A percentile compares a stretch with the other conserved stretches of the same genome.
Evolutionary conservation across 768 basidiomycete genomes (phyloP).

Genomic region (Hemileccinum impolitum): DNA sequence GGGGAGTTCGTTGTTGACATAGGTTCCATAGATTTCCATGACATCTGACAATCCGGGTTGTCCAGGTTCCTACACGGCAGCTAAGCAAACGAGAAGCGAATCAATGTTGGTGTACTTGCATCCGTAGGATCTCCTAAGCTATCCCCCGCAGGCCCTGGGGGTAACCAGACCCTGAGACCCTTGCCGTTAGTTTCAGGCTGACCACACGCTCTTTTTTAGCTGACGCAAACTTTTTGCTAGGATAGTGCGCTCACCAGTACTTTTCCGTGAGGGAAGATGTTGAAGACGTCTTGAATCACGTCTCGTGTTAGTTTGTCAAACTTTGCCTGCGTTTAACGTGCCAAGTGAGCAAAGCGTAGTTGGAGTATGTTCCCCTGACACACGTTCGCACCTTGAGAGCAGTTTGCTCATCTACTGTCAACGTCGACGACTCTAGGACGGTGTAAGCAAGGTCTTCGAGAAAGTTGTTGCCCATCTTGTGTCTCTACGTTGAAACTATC

Average conservation of each 20-base stretch:
- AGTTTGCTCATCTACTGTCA: constrained; percentile 22
- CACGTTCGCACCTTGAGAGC: constrained; percentile 19
- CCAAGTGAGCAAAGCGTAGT: too few relatives aligned
- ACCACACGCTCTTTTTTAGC: not conserved
- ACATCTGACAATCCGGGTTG: constrained; percentile 20
- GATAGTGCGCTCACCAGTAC: constrained; percentile 19
- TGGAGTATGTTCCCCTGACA: not conserved
- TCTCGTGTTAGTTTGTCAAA: constrained; percentile 29
- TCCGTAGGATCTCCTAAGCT: not conserved
- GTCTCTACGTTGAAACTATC: not conserved
- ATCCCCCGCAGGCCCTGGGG: constrained; percentile 13
- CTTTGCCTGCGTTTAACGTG: constrained; percentile 18
- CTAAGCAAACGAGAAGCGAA: not conserved
- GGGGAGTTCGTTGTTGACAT: constrained; percentile 30
- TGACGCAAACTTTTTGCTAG: not conserved
- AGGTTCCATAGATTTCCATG: constrained; percentile 18
- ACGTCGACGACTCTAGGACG: constrained; percentile 14
- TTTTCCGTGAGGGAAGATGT: constrained; percentile 27
- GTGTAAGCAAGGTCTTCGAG: constrained; percentile 28
- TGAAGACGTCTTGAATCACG: constrained; percentile 27
- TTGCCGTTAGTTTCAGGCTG: constrained; percentile 25
- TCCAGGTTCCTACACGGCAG: constrained; percentile 11
- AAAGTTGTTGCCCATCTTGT: constrained; percentile 27
- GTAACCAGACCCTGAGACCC: constrained; percentile 21
- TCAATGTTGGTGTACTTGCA: constrained; percentile 1